phyloP scores from a whole-genome alignment of 176 grass and related monocot genomes.

The Rhynchospora pubera region DNA sequence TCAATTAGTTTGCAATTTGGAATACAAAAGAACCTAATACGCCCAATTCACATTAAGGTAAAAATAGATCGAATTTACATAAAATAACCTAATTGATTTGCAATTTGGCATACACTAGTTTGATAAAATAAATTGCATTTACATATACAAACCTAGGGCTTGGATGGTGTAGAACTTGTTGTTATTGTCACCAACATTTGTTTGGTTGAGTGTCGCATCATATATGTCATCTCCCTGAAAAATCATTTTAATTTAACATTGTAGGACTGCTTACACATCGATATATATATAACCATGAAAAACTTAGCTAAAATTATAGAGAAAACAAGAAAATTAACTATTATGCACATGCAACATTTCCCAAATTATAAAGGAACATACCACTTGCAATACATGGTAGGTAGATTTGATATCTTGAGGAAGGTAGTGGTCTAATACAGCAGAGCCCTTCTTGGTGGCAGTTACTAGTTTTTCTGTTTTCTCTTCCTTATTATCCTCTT shows the following conservation, averaged over 20 bases:
- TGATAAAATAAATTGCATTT: conserved; percentile 15
- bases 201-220: conserved; percentile 92
- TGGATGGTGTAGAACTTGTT: conserved; percentile 93
- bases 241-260: conserved; percentile 8
- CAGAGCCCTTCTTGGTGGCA: conserved; percentile 71
- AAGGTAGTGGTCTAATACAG: conserved; percentile 67
- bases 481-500: conserved; percentile 27
- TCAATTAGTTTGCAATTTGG: too few species aligned
- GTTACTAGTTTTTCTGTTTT: conserved; percentile 69
- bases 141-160: conserved; percentile 68
- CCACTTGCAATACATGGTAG: conserved; percentile 87
- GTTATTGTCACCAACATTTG: conserved; percentile 78
- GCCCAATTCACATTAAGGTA: not conserved
- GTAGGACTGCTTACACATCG: too few species aligned
- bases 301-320: conserved; percentile 6
- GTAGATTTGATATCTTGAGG: conserved; percentile 58
- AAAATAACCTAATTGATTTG: conserved; percentile 14
- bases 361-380: conserved; percentile 21
- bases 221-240: conserved; percentile 83
- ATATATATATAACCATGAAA: not conserved
- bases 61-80: conserved; percentile 17
- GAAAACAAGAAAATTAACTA: not conserved
- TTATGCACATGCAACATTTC: not conserved
- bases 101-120: not conserved
- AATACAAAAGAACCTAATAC: not conserved